A percentile compares a stretch with the other conserved stretches of the same genome.
Conservation (phyloP, 352 stramenopile genomes). For the Pythium pectinolyticum region DNA sequence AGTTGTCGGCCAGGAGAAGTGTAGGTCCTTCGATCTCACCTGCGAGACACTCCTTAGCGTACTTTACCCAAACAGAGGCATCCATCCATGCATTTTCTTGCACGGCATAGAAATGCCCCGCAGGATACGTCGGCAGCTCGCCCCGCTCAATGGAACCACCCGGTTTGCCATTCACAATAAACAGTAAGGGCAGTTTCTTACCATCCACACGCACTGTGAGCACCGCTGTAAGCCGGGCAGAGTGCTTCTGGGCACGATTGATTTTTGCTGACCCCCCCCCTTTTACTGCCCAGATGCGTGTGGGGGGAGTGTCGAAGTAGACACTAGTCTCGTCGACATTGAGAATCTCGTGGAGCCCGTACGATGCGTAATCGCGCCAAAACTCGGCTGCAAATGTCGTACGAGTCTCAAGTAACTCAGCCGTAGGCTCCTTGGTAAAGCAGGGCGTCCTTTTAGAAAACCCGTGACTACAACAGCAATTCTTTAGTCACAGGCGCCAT, state of each 20-base stretch:
- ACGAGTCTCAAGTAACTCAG: not conserved
- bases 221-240: constrained; percentile 16
- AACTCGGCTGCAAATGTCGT: not conserved
- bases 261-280: constrained; percentile 21
- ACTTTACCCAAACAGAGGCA: constrained; percentile 2
- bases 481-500: not conserved
- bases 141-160: constrained; percentile 18
- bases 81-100: constrained; percentile 35
- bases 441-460: not conserved
- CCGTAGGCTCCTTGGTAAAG: constrained; percentile 6
- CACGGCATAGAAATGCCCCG: constrained; percentile 18
- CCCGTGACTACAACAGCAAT: not conserved
- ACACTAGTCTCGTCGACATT: not conserved
- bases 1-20: constrained; percentile 28
- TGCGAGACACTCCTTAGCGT: constrained; percentile 9
- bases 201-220: constrained; percentile 22
- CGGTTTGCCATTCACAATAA: constrained; percentile 21
- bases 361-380: not conserved
- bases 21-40: constrained; percentile 1
- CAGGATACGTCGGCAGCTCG: constrained; percentile 20
- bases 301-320: constrained; percentile 17
- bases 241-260: constrained; percentile 16
- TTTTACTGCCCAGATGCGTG: constrained; percentile 6
- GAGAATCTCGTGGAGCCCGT: not conserved
- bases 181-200: constrained; percentile 27